Evolutionary conservation across 441 rosid genomes (phyloP), one percentile per base, ranked within the genome.

Genomic region (Capsella rubella): DNA sequence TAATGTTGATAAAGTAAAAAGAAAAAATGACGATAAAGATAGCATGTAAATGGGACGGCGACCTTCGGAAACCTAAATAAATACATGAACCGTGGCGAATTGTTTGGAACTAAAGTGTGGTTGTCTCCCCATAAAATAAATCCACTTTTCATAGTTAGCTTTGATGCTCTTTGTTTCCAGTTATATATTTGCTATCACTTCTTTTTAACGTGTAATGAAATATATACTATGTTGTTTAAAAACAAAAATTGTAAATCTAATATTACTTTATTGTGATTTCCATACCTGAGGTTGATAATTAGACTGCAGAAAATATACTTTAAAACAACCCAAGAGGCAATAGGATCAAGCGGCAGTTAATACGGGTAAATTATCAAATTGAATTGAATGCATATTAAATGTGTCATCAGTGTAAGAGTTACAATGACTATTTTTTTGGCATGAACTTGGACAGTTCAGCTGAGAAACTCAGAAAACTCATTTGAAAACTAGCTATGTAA

Each of bases 21-120:
- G 16, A 2, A 34, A 43, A 60, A 68, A 45, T 60, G 74, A 61
- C 58, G 16, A 45, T 52, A 52, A 54, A 16, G 71, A 49, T 31
- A 47, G 78, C 69, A 75, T 52, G 50, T 34, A 35, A 52, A 53
- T 75, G 69, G 69, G 74, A 61, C 69, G 74, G 79, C 10, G 79
- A 53, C 79, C 69, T 67, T 61, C 50, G 40, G 52, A 29, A 42
- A 11, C 63, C 62, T 52, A 53, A 60, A 52, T 52, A 53, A 60
- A 52, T 60, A 50, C 63, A 67, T 67, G 68, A 59, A 75, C 50
- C 10, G 74, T 60, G 68, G 79, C 72, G 69, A 60, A 61, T 61
- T 45, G 78, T 68, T 66, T 51, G 37, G 60, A 66, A 58, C 37
- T 50, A 66, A 66, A 58, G 53, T 66, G 67, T 39, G 53, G 50